Percentiles rank a stretch among this genome's conserved stretches.
phyloP scores from a whole-genome alignment of 2,329 filamentous ascomycete species.

The Cadophora luteo-olivacea region DNA sequence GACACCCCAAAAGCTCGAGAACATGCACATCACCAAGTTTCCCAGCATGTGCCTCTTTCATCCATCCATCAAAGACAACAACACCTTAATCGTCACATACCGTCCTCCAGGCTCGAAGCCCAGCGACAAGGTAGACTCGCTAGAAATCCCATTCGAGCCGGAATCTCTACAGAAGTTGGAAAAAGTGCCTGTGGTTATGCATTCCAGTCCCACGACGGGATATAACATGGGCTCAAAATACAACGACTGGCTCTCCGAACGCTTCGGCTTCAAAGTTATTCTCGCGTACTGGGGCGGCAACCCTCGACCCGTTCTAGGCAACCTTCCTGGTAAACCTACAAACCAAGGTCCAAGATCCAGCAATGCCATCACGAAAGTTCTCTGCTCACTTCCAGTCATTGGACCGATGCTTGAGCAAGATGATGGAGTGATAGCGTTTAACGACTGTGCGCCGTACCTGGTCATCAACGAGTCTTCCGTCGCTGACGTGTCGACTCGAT shows the following conservation, averaged over 20 bases:
- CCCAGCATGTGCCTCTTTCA: constrained; percentile 69
- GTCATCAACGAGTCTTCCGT: constrained; percentile 74
- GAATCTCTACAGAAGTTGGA: constrained; percentile 51
- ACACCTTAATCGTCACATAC: constrained; percentile 52
- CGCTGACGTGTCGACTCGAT: constrained; percentile 64
- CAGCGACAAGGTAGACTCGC: constrained; percentile 32
- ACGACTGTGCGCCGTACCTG: constrained; percentile 78
- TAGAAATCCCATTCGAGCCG: constrained; percentile 65
- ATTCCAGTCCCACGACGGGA: constrained; percentile 62
- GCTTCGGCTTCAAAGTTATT: constrained; percentile 66
- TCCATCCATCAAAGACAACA: constrained; percentile 55
- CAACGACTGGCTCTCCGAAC: constrained; percentile 70
- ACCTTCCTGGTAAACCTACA: constrained; percentile 34
- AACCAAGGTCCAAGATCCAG: constrained; percentile 28
- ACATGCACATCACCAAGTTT: constrained; percentile 65
- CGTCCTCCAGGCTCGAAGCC: constrained; percentile 36
- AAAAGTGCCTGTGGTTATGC: constrained; percentile 61
- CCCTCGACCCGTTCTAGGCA: constrained; percentile 65
- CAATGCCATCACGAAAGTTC: constrained; percentile 22
- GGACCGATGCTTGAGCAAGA: constrained; percentile 29
- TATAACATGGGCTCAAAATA: constrained; percentile 68
- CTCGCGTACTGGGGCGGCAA: constrained; percentile 71
- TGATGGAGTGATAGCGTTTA: constrained; percentile 68
- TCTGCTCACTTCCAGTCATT: constrained; percentile 34
- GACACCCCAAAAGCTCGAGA: constrained; percentile 50